Evolutionary conservation across 768 basidiomycete genomes (phyloP), one percentile per base, ranked within the genome.

Genomic region (Tremella mesenterica): DNA sequence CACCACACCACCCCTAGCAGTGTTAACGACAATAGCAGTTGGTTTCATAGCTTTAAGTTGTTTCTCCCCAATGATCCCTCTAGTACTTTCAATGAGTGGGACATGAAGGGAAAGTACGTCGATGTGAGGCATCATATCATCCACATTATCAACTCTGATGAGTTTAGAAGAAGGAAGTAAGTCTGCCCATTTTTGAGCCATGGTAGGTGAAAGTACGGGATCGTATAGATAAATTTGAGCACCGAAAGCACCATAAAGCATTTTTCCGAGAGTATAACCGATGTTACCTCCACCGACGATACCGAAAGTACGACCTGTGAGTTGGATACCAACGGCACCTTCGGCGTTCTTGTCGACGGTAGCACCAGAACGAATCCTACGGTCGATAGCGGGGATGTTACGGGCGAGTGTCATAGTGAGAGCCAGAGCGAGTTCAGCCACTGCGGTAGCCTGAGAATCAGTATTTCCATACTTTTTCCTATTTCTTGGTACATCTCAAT

Each of bases 1-100:
- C 2, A 86, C 78, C 20, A 86, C 67, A 1, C 81, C 81, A 0
- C 84, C 84, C 47, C 84, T 72, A 1, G 81, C 81, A 1, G 83
- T 83, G 64, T 85, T 86, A 63, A 85, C 78, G 52, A 85, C 75
- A 61, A 81, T 76, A 0, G 83, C 78, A 4, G 78, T 75, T 0
- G 76, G 73, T 64, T 83, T 82, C 78, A 86, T 77, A n/a, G 31
- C 74, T 3, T 28, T 43, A 23, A 74, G 51, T 33, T 68, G 48
- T 1, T 46, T 23, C 29, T 52, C 53, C 23, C 31, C 27, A 36
- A 61, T 55, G 26, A 61, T 29, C 25, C 48, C 29, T 14, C 26
- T 50, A 4, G 60, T 61, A 10, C 20, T 33, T 0, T 44, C 57
- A 18, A 45, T 21, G 21, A 61, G 45, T 1, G 57, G 60, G 4